Evolutionary conservation across 2,329 filamentous ascomycete genomes (phyloP), one percentile per base, ranked within the genome.

Genomic region (Claviceps cyperi): DNA sequence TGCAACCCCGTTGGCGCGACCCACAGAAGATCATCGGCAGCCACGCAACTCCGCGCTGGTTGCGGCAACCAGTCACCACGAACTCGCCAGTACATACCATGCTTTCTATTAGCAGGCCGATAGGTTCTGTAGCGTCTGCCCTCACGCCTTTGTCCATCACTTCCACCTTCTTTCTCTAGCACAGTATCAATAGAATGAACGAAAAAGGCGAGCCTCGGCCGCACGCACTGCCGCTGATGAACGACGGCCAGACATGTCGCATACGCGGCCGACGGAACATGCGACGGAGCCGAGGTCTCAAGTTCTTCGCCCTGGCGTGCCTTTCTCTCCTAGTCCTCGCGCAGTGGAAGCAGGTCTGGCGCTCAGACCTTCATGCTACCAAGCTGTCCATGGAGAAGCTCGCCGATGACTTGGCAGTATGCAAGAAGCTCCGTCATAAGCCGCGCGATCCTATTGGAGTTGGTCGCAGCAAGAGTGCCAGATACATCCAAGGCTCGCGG

Each of bases 381-480:
- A 60, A 60, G 17, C 64, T 83, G 3, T 82, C 79, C 1, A 53
- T 70, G 21, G 64, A 73, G 44, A 74, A 71, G 56, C 67, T 85
- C 21, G 65, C 71, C 37, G 66, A 70, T 13, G 74, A 84, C 55
- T 64, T 81, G 21, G 68, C 66, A 15, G 73, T 71, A 1, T 84
- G 81, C 63, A 66, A 71, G 35, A 72, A 70, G 59, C 69, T 84
- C 43, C 74, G 69, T 37, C 64, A 66, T 44, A 75, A 72, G 56
- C 79, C 80, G 0, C 59, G 69, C 46, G 77, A 81, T 53, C 77
- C 78, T 1, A 69, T 69, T 37, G 77, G 77, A 19, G 59, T 67
- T 4, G 76, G 77, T 3, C 76, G 81, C 19, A 69, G 76, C 35
- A 70, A 70, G 56, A 85, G 80, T 60, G 78, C 77, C 19, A 73